Percentiles rank a stretch among this genome's conserved stretches.
These are phyloP conservation scores for Penicillium robsamsonii DNA, from an alignment of 495 filamentous ascomycete genomes.

Conservation along the genomic window DNA sequence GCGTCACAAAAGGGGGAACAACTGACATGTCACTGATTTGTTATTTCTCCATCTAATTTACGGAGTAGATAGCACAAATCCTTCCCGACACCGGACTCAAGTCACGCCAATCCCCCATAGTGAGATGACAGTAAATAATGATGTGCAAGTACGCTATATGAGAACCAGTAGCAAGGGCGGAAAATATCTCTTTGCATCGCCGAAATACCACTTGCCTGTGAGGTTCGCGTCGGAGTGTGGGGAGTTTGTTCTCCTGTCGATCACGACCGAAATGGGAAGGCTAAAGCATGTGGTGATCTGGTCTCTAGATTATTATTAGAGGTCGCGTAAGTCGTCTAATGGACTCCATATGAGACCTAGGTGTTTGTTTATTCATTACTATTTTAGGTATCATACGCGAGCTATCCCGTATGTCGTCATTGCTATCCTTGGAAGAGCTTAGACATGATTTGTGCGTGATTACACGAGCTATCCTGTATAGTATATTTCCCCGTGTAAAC, in stretches of 20 bases:
- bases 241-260: conserved; percentile 26
- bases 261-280: conserved; percentile 12
- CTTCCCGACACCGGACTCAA: conserved; percentile 1
- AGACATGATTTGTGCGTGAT: not conserved
- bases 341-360: not conserved
- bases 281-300: conserved; percentile 11
- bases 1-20: conserved; percentile 1
- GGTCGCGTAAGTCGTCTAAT: conserved; percentile 5
- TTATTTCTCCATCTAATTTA: not conserved
- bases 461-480: conserved; percentile 2
- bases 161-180: not conserved
- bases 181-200: conserved; percentile 3
- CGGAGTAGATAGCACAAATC: not conserved
- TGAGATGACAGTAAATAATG: not conserved
- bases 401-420: not conserved
- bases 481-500: not conserved
- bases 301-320: not conserved
- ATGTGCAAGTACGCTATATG: not conserved
- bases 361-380: conserved; percentile 7
- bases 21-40: not conserved
- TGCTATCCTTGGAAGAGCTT: not conserved
- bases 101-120: not conserved
- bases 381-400: not conserved
- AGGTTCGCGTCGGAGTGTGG: conserved; percentile 6
- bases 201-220: not conserved